Evolutionary conservation across 768 basidiomycete genomes (phyloP).

Genomic region (Gymnopilus junonius): DNA sequence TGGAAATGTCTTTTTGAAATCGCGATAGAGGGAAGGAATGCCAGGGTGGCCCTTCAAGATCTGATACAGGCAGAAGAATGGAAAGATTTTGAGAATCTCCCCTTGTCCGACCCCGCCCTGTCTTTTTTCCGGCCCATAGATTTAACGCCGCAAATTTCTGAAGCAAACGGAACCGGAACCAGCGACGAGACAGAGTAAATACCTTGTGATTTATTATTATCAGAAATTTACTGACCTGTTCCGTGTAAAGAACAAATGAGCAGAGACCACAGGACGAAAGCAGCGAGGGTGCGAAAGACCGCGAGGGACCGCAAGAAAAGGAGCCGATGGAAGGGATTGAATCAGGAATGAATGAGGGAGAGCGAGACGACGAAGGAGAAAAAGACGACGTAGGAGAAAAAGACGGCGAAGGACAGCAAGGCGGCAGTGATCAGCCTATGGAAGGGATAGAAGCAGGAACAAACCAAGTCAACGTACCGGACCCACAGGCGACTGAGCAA

Average conservation of each 20-base stretch:
- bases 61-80: neutral
- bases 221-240: too few species aligned
- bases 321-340: too few species aligned
- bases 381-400: neutral
- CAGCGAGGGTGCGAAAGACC: too few species aligned
- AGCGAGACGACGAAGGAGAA: neutral
- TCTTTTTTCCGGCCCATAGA: neutral
- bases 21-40: neutral
- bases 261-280: too few species aligned
- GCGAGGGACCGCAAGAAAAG: too few species aligned
- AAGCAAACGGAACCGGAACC: neutral
- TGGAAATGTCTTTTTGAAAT: neutral
- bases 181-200: too few species aligned
- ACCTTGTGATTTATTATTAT: too few species aligned
- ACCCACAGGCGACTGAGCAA: too few species aligned
- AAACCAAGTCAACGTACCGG: too few species aligned
- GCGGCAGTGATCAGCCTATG: neutral
- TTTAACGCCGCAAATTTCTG: neutral
- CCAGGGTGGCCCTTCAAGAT: neutral
- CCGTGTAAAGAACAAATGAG: too few species aligned
- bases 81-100: neutral
- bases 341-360: neutral
- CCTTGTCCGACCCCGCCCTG: neutral
- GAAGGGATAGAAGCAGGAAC: too few species aligned
- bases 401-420: neutral